These are phyloP conservation scores for Albatrellus sp. DNA, from an alignment of 1,284 basidiomycete genomes.

Conservation along the genomic window DNA sequence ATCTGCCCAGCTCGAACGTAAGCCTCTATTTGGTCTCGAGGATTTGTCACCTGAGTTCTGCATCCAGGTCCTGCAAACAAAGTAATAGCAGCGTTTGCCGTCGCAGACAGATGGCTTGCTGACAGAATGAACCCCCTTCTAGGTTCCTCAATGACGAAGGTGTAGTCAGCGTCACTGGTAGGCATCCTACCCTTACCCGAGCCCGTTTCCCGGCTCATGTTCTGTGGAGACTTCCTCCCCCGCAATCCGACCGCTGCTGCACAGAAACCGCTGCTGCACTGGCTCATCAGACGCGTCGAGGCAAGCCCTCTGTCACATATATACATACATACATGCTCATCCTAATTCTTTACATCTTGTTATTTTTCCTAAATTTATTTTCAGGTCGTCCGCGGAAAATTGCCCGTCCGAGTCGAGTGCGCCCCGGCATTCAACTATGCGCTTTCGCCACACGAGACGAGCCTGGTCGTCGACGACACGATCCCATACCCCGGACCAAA, in stretches of 20 bases:
- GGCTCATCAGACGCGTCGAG: constrained; percentile 83
- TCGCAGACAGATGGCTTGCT: background rate
- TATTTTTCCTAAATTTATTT: background rate
- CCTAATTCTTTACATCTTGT: background rate
- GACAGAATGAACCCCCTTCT: background rate
- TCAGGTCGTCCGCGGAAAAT: constrained; percentile 63
- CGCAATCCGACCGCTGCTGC: constrained; percentile 37
- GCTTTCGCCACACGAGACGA: constrained; percentile 55
- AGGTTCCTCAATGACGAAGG: constrained; percentile 73
- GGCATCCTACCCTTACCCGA: background rate
- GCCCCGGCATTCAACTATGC: constrained; percentile 93
- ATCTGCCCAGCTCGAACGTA: constrained; percentile 80
- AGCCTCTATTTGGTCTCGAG: constrained; percentile 11
- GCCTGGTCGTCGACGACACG: constrained; percentile 39
- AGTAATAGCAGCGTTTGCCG: constrained; percentile 23
- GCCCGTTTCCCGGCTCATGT: background rate
- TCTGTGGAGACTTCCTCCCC: constrained; percentile 59
- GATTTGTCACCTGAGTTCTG: constrained; percentile 1
- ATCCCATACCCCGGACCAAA: constrained; percentile 14
- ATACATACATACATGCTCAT: no score
- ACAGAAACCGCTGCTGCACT: constrained; percentile 61
- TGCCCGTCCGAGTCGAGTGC: constrained; percentile 74
- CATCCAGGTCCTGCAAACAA: constrained; percentile 65
- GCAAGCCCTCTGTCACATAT: constrained; percentile 17
- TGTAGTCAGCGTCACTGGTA: constrained; percentile 70